A percentile compares a stretch with the other conserved stretches of the same genome.
Conservation (phyloP, 176 grass and related monocot genomes). For the Sorghum bicolor region Sorghum_bicolor_NCBIv3 NC_012875.2:2465001-2465500, state of each 20-base stretch:
- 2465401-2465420: background rate
- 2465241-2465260: conserved; percentile 80
- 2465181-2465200: background rate
- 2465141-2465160: conserved; percentile 7
- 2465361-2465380: background rate
- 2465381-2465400: background rate
- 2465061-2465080: background rate
- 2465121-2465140: background rate
- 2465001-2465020: conserved; percentile 99
- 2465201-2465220: background rate
- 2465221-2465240: conserved; percentile 28
- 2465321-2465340: conserved; percentile 51
- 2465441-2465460: conserved; percentile 3
- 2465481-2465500: conserved; percentile 6
- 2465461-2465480: background rate
- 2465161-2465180: background rate
- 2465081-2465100: background rate
- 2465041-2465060: conserved; percentile 3
- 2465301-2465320: conserved; percentile 91
- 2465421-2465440: background rate
- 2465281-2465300: conserved; percentile 84
- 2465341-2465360: background rate
- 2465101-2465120: background rate
- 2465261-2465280: conserved; percentile 97
- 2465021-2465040: conserved; percentile 38